Evolutionary conservation across 345 rosid species (phyloP).

Genomic region (Dipteronia sinensis): DNA sequence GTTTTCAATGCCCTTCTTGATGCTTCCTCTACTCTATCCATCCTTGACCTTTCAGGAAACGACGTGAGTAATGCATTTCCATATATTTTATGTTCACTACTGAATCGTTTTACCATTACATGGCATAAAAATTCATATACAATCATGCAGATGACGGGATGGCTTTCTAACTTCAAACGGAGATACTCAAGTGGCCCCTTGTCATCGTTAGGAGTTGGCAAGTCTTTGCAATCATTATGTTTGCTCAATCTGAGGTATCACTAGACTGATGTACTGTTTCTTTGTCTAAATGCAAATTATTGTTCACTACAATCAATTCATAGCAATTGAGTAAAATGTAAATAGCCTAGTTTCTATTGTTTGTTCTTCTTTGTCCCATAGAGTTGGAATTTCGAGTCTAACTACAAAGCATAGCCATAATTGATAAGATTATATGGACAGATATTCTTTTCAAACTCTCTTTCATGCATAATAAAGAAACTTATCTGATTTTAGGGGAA

Average conservation of each 20-base stretch:
- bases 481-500: conserved; percentile 55
- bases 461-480: conserved; percentile 21
- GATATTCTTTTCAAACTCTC: background rate
- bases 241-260: conserved; percentile 73
- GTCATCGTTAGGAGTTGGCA: conserved; percentile 30
- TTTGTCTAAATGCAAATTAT: conserved; percentile 11
- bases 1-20: conserved; percentile 63
- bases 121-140: conserved; percentile 13
- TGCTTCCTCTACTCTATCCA: conserved; percentile 51
- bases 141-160: conserved; percentile 66
- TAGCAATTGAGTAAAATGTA: background rate
- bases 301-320: background rate
- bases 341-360: background rate
- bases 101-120: conserved; percentile 19
- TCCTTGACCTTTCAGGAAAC: conserved; percentile 86
- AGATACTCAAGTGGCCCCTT: conserved; percentile 34
- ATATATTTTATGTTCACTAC: conserved; percentile 10
- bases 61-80: conserved; percentile 48
- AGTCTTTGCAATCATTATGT: conserved; percentile 59
- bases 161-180: conserved; percentile 67
- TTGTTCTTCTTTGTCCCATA: background rate
- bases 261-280: background rate
- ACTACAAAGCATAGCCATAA: conserved; percentile 1
- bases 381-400: conserved; percentile 4
- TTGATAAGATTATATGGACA: conserved; percentile 7